Percentiles rank a stretch among this genome's conserved stretches.
Conservation (phyloP, 208 protist genomes). For the Leptomonas seymouri region DNA sequence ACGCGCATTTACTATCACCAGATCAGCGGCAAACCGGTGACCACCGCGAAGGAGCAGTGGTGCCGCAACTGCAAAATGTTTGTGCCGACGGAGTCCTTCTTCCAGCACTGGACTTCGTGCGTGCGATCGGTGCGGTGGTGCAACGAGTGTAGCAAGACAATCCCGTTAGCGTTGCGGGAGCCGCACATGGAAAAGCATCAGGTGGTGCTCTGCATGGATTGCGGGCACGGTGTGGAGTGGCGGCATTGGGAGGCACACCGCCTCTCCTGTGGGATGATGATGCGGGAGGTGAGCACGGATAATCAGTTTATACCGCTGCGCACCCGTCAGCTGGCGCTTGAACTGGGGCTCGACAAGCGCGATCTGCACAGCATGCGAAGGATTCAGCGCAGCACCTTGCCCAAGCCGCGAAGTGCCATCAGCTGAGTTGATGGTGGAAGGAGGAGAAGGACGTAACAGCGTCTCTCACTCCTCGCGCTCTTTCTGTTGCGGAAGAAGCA, state of each 20-base stretch:
- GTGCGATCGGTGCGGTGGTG: conserved; percentile 87
- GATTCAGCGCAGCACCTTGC: conserved; percentile 58
- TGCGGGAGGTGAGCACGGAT: conserved; percentile 88
- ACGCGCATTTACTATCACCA: conserved; percentile 90
- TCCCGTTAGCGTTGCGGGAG: conserved; percentile 79
- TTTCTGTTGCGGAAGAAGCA: too few species aligned
- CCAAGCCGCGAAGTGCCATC: conserved; percentile 38
- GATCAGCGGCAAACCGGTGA: conserved; percentile 51
- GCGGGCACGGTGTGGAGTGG: conserved; percentile 87
- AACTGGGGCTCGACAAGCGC: conserved; percentile 86
- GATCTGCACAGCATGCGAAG: conserved; percentile 85
- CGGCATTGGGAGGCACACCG: conserved; percentile 89
- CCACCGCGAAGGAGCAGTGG: conserved; percentile 70
- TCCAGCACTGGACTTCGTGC: conserved; percentile 77
- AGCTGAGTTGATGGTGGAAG: neutral
- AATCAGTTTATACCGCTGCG: conserved; percentile 89
- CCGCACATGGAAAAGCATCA: conserved; percentile 91
- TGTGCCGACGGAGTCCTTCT: conserved; percentile 65
- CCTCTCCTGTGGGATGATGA: conserved; percentile 82
- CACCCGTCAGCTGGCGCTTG: conserved; percentile 84
- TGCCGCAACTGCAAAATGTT: conserved; percentile 92
- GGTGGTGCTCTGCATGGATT: conserved; percentile 91
- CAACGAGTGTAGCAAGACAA: conserved; percentile 72
- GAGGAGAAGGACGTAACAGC: neutral
- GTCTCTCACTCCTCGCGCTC: neutral